Evolutionary conservation across 1,139 yeast species (phyloP).

Genomic region (Blastobotrys indianensis): DNA sequence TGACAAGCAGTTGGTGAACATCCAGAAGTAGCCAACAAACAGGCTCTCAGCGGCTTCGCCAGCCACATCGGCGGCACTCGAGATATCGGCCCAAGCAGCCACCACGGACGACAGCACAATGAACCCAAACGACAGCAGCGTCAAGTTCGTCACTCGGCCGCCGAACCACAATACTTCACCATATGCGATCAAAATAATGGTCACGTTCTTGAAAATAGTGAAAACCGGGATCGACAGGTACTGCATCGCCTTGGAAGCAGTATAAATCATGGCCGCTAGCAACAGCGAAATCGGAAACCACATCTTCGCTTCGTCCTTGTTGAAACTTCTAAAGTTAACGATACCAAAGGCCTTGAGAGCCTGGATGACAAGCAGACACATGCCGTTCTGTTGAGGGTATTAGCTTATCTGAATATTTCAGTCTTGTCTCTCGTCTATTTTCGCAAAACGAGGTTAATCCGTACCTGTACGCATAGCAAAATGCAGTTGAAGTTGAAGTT

Average conservation of each 20-base stretch:
- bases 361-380: conserved; percentile 71
- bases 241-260: conserved; percentile 92
- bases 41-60: conserved; percentile 33
- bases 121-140: conserved; percentile 75
- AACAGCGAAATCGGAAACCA: conserved; percentile 87
- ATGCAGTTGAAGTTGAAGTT: conserved; percentile 87
- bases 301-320: conserved; percentile 82
- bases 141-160: conserved; percentile 85
- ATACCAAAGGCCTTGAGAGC: conserved; percentile 65
- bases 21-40: conserved; percentile 86
- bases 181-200: conserved; percentile 92
- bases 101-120: conserved; percentile 92
- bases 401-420: too few relatives aligned
- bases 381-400: too few relatives aligned
- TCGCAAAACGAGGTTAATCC: too few relatives aligned
- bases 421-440: too few relatives aligned
- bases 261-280: conserved; percentile 90
- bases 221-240: conserved; percentile 89
- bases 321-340: conserved; percentile 81
- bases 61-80: conserved; percentile 26
- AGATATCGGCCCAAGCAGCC: conserved; percentile 87
- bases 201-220: conserved; percentile 95
- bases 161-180: conserved; percentile 98
- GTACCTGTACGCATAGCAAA: conserved; percentile 49
- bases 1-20: conserved; percentile 88